These are phyloP conservation scores for Candida tetrigidarum DNA, from an alignment of 1,139 yeast species.

Conservation along the genomic window DNA sequence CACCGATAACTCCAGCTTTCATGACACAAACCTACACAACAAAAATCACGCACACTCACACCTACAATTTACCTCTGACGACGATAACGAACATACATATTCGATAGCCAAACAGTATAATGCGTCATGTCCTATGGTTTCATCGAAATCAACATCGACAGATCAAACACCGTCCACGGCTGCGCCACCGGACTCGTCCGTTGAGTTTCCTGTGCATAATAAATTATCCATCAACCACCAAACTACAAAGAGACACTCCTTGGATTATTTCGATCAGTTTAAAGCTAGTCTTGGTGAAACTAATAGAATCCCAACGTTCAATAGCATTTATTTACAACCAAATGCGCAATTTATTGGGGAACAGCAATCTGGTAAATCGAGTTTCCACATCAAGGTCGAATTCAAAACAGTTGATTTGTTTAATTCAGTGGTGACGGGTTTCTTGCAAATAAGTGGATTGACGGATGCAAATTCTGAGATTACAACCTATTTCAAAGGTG, in stretches of 20 bases:
- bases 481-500: constrained; percentile 87
- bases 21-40: constrained; percentile 5
- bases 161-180: not conserved
- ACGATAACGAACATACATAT: not conserved
- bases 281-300: not conserved
- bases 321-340: constrained; percentile 55
- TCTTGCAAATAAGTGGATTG: constrained; percentile 77
- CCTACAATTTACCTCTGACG: constrained; percentile 3
- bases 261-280: constrained; percentile 15
- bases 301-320: constrained; percentile 21
- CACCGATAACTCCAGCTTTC: constrained; percentile 16
- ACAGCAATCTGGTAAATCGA: constrained; percentile 72
- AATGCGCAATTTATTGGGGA: constrained; percentile 69
- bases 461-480: constrained; percentile 79
- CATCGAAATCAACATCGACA: not conserved
- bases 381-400: constrained; percentile 73
- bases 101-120: not conserved
- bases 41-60: constrained; percentile 1
- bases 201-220: not conserved
- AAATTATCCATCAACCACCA: constrained; percentile 10
- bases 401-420: constrained; percentile 69
- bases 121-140: constrained; percentile 1
- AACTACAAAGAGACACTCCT: constrained; percentile 8
- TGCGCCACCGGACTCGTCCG: not conserved
- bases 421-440: constrained; percentile 71